Conservation (phyloP, 2,329 filamentous ascomycete genomes). For the Penicillium sp. region DNA sequence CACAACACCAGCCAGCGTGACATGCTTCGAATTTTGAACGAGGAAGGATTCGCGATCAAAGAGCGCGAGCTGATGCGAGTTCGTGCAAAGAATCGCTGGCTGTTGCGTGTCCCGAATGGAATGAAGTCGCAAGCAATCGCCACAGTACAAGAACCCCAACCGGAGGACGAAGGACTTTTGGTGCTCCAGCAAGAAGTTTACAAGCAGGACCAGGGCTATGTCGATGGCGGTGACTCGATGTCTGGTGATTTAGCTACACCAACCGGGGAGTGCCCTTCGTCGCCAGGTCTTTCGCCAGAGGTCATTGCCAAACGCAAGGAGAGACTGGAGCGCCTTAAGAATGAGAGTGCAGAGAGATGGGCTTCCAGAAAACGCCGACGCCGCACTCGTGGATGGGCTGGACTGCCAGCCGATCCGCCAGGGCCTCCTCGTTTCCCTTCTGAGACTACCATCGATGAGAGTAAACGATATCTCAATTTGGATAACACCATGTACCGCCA, state of each 20-base stretch:
- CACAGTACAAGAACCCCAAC: constrained; percentile 24
- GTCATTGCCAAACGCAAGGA: constrained; percentile 54
- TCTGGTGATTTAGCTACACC: constrained; percentile 18
- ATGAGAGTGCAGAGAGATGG: constrained; percentile 62
- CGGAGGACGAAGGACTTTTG: constrained; percentile 39
- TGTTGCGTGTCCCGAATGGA: constrained; percentile 61
- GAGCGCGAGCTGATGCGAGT: constrained; percentile 68
- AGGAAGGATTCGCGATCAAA: constrained; percentile 71
- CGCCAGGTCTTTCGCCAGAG: constrained; percentile 45
- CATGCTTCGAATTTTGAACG: constrained; percentile 67
- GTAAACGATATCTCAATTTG: constrained; percentile 66
- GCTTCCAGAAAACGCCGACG: constrained; percentile 64
- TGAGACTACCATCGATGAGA: constrained; percentile 77
- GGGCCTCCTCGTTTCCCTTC: constrained; percentile 73
- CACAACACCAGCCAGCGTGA: constrained; percentile 68
- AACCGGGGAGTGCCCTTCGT: constrained; percentile 17
- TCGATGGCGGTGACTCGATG: constrained; percentile 30
- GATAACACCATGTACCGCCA: constrained; percentile 62
- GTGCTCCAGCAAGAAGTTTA: constrained; percentile 42
- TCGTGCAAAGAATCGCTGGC: constrained; percentile 65
- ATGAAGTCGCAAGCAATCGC: constrained; percentile 47
- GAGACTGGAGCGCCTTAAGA: constrained; percentile 54
- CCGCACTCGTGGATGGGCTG: constrained; percentile 65
- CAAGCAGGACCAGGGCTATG: constrained; percentile 29
- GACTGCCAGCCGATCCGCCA: constrained; percentile 64